Conservation (phyloP, 352 stramenopile genomes). For the Globisporangium echinulatum region DNA sequence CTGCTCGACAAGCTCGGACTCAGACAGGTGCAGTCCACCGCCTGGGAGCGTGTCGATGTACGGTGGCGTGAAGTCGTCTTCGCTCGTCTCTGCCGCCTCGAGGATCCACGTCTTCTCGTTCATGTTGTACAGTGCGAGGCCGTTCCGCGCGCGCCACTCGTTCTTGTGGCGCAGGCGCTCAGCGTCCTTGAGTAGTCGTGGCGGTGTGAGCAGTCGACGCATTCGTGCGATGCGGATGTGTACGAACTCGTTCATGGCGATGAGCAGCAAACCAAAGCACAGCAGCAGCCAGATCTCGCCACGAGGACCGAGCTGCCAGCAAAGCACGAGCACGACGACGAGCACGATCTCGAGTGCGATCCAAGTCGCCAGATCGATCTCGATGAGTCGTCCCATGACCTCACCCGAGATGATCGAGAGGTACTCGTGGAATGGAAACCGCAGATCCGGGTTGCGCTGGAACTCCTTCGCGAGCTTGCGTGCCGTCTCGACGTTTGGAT, state of each 20-base stretch:
- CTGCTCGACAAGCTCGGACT: conserved; percentile 28
- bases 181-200: conserved; percentile 44
- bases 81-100: conserved; percentile 17
- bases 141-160: conserved; percentile 43
- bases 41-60: conserved; percentile 42
- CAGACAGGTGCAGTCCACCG: conserved; percentile 25
- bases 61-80: conserved; percentile 37
- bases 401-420: conserved; percentile 70
- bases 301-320: conserved; percentile 25
- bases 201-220: conserved; percentile 44
- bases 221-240: conserved; percentile 44
- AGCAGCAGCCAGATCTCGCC: conserved; percentile 44
- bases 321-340: conserved; percentile 35
- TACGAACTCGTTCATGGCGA: conserved; percentile 43
- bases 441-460: conserved; percentile 40
- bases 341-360: conserved; percentile 49
- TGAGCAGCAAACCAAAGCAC: conserved; percentile 26
- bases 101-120: conserved; percentile 48
- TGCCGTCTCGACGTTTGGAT: conserved; percentile 38
- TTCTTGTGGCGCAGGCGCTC: conserved; percentile 50
- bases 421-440: conserved; percentile 77
- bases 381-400: conserved; percentile 63
- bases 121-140: conserved; percentile 20
- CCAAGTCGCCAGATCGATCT: conserved; percentile 70
- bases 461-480: conserved; percentile 50